phyloP scores from a whole-genome alignment of 1,139 yeast species.

The Scheffersomyces titani region DNA sequence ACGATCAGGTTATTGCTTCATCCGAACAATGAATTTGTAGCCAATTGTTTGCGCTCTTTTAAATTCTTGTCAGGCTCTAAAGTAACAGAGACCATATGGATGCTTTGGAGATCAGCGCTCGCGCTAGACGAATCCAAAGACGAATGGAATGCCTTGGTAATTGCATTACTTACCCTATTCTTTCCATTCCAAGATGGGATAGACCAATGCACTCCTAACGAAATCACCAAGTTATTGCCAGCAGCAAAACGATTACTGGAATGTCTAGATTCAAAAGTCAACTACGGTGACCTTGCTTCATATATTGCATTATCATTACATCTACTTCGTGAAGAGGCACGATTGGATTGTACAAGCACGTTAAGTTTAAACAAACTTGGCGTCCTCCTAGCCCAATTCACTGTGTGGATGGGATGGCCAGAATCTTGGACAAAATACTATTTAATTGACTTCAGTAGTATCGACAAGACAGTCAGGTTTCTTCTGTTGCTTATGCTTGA shows the following conservation, averaged over 20 bases:
- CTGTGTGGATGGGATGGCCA: conserved; percentile 77
- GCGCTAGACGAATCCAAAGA: conserved; percentile 40
- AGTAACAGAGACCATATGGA: conserved; percentile 57
- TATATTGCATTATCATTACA: conserved; percentile 72
- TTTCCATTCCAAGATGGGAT: conserved; percentile 39
- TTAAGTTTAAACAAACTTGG: conserved; percentile 45
- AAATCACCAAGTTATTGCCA: conserved; percentile 41
- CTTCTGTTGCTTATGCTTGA: conserved; percentile 45
- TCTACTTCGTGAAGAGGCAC: conserved; percentile 72
- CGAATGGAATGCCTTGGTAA: conserved; percentile 67
- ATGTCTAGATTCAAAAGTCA: conserved; percentile 21
- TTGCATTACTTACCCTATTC: conserved; percentile 50
- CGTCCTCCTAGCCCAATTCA: conserved; percentile 57
- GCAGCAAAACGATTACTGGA: conserved; percentile 35
- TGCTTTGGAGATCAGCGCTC: conserved; percentile 64
- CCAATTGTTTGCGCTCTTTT: conserved; percentile 49
- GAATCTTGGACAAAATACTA: conserved; percentile 65
- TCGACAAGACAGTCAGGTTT: conserved; percentile 31
- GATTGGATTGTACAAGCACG: conserved; percentile 53
- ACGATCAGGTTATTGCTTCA: conserved; percentile 39
- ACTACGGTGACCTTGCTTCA: conserved; percentile 54
- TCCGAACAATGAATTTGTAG: conserved; percentile 49
- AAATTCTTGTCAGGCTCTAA: conserved; percentile 59
- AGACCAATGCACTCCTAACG: conserved; percentile 22
- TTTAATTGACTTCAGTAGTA: conserved; percentile 23